Conservation (phyloP, 2,329 filamentous ascomycete species). For the Truncatella angustata region DNA sequence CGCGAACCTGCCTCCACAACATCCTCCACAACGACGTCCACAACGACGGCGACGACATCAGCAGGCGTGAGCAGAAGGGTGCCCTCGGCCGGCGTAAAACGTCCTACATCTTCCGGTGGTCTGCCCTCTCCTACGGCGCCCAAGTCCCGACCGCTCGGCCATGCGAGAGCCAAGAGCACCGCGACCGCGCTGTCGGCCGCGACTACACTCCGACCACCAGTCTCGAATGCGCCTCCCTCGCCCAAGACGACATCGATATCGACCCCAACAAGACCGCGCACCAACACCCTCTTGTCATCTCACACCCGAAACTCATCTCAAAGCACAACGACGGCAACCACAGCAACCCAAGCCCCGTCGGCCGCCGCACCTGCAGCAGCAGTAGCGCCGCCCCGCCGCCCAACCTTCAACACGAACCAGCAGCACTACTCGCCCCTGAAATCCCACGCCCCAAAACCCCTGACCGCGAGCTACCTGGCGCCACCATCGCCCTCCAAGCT, state of each 20-base stretch:
- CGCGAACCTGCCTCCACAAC: no score
- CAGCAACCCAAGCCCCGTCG: slow-evolving; percentile 16
- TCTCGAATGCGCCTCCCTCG: slow-evolving; percentile 20
- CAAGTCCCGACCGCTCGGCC: slow-evolving; percentile 21
- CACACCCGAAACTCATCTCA: slow-evolving; percentile 15
- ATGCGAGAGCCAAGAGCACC: slow-evolving; percentile 38
- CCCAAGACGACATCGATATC: slow-evolving; percentile 19
- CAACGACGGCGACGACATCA: background rate
- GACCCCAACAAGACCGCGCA: slow-evolving; percentile 18
- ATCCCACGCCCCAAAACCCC: slow-evolving; percentile 57
- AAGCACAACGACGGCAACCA: background rate
- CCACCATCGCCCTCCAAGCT: slow-evolving; percentile 61
- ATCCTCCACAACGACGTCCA: slow-evolving; percentile 5
- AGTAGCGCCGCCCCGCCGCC: no score
- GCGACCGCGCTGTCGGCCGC: slow-evolving; percentile 24
- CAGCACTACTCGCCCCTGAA: slow-evolving; percentile 69
- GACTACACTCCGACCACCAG: slow-evolving; percentile 28
- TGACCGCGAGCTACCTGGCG: slow-evolving; percentile 56
- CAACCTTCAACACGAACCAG: slow-evolving; percentile 61
- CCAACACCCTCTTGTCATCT: slow-evolving; percentile 20
- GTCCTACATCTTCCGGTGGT: slow-evolving; percentile 28
- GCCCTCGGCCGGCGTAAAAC: slow-evolving; percentile 12
- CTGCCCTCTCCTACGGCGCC: slow-evolving; percentile 17
- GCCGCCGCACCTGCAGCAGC: no score
- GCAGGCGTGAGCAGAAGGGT: slow-evolving; percentile 7